Base-by-base conservation (phyloP, 257 asterid species). In the Phtheirospermum japonicum region DNA sequence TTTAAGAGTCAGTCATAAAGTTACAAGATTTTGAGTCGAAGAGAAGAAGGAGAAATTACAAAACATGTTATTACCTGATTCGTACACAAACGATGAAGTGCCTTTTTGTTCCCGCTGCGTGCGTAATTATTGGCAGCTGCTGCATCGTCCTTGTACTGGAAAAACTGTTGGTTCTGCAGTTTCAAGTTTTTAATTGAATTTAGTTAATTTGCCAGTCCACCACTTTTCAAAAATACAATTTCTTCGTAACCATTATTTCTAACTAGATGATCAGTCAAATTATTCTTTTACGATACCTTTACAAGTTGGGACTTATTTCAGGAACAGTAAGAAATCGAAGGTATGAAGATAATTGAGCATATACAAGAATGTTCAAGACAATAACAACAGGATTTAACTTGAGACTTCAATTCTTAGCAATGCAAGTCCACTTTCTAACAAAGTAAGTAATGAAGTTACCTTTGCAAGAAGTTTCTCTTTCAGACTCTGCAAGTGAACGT, bases 161-260 rank as follows among this genome's bases (percentile, higher is more conserved):
- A 82, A 45, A 83, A 89, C 62, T 77, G 75, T 63, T 77, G 56
- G 74, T 80, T 89, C 99, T 89, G 89, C 83, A 80, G 9, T 54
- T 6, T 12, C 40, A 11, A 54, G 7, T 54, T 10, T 42, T 17
- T 4, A 10, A 6, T n/a, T 42, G 11, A 12, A 42, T 4, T 6
- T 9, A 7, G 18, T 31, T 7, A n/a, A 12, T n/a, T 36, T 36
- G 2, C 13, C 13, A 9, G n/a, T n/a, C n/a, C n/a, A n/a, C n/a
- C n/a, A n/a, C n/a, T n/a, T n/a, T n/a, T n/a, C n/a, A n/a, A n/a
- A n/a, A n/a, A n/a, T n/a, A n/a, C n/a, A n/a, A n/a, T n/a, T n/a
- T n/a, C n/a, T n/a, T n/a, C n/a, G n/a, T n/a, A n/a, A n/a, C n/a
- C n/a, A n/a, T n/a, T n/a, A n/a, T n/a, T n/a, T n/a, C n/a, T n/a